Conservation (phyloP, 352 stramenopile genomes). For the Pythium phragmitis region DNA sequence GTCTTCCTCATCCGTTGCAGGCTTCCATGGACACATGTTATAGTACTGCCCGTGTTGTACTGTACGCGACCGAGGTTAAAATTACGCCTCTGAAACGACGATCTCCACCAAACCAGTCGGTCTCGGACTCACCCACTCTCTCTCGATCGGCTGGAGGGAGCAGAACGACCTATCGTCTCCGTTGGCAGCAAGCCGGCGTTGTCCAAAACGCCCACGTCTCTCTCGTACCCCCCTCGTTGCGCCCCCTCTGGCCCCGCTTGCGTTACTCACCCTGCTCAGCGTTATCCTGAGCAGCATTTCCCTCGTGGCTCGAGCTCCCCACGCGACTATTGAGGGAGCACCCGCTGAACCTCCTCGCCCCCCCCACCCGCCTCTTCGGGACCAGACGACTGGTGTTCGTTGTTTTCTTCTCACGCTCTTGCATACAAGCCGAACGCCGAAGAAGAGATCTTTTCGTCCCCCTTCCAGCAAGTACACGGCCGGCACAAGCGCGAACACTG, state of each 20-base stretch:
- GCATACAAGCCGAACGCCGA: constrained; percentile 11
- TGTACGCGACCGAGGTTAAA: constrained; percentile 21
- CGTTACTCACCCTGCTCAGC: too few relatives aligned
- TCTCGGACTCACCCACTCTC: not conserved
- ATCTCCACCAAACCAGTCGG: not conserved
- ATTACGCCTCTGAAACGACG: constrained; percentile 20
- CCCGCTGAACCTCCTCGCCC: not conserved
- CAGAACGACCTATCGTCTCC: too few relatives aligned
- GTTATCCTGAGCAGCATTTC: too few relatives aligned
- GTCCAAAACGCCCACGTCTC: not conserved
- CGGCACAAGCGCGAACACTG: not conserved
- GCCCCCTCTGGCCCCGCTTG: too few relatives aligned
- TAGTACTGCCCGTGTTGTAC: not conserved
- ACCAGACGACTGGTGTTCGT: not conserved
- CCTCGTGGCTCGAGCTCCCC: too few relatives aligned
- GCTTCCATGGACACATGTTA: too few relatives aligned
- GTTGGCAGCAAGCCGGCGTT: too few relatives aligned
- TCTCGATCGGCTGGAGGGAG: too few relatives aligned
- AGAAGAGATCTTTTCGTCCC: constrained; percentile 6
- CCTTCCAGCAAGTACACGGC: not conserved
- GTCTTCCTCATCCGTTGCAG: not conserved
- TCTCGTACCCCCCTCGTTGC: not conserved
- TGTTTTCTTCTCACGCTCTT: constrained; percentile 7
- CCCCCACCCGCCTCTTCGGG: not conserved
- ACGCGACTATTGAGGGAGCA: too few relatives aligned